Conservation (phyloP, 2,329 filamentous ascomycete species). For the Colletotrichum limetticola region DNA sequence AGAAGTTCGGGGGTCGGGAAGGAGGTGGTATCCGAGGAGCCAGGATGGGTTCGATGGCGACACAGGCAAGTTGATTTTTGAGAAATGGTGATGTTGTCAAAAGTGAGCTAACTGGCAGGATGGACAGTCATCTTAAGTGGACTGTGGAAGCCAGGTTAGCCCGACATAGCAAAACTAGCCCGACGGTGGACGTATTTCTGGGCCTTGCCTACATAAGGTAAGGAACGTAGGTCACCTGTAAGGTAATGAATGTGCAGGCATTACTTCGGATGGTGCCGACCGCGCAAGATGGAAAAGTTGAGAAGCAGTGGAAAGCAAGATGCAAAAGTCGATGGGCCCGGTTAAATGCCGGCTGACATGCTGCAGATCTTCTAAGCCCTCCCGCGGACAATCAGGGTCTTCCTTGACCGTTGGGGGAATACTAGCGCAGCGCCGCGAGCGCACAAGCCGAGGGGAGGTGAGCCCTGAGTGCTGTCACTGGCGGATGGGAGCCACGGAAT, state of each 20-base stretch:
- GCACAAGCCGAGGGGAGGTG: background rate
- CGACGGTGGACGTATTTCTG: background rate
- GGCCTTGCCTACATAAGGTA: background rate
- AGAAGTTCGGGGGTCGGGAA: background rate
- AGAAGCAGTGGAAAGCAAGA: background rate
- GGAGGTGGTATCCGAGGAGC: background rate
- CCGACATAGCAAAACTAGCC: background rate
- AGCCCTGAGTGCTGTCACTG: background rate
- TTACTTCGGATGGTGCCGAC: slow-evolving; percentile 23
- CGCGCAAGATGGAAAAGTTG: slow-evolving; percentile 8
- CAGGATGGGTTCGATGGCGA: background rate
- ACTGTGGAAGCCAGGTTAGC: background rate
- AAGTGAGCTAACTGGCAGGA: background rate
- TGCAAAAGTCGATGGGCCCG: background rate
- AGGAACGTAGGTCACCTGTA: no score
- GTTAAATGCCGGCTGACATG: background rate
- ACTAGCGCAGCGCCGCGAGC: background rate
- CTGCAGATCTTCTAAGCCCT: background rate
- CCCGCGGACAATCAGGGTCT: background rate
- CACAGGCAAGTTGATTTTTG: background rate
- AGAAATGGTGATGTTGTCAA: background rate
- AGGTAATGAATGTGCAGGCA: background rate
- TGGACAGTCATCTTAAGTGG: background rate
- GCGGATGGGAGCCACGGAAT: background rate
- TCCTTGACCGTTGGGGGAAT: background rate